A percentile compares a stretch with the other conserved stretches of the same genome.
Conservation (phyloP, 345 rosid species). For the Sisymbrium altissimum region DNA sequence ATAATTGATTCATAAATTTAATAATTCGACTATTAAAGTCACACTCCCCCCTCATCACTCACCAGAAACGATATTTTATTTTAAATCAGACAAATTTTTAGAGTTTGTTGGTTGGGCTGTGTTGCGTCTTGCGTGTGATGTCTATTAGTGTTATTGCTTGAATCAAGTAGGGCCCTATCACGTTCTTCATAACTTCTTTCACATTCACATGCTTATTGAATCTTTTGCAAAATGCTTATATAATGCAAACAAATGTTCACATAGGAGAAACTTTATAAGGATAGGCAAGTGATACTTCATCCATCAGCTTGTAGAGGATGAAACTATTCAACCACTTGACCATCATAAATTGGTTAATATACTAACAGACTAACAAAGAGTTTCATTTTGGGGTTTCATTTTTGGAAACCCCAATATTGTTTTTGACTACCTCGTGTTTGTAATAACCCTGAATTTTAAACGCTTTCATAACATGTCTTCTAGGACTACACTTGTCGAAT, state of each 20-base stretch:
- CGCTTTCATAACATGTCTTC: too few species aligned
- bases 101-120: slow-evolving; percentile 14
- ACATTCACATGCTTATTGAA: background rate
- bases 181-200: slow-evolving; percentile 27
- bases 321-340: background rate
- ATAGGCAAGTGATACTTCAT: background rate
- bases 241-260: background rate
- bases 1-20: background rate
- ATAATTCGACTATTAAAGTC: background rate
- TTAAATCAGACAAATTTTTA: slow-evolving; percentile 4
- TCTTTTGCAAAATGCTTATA: background rate
- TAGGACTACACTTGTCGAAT: background rate
- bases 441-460: too few species aligned
- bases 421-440: background rate
- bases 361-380: too few species aligned
- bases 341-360: background rate
- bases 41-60: background rate
- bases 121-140: slow-evolving; percentile 25
- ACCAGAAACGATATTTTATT: background rate
- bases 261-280: background rate
- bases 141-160: slow-evolving; percentile 21
- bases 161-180: slow-evolving; percentile 32
- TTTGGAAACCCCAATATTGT: background rate
- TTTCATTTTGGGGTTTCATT: too few species aligned
- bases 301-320: background rate